Percentiles rank a stretch among this genome's conserved stretches.
These are phyloP conservation scores for Tolypocladium inflatum DNA, from an alignment of 2,329 filamentous ascomycete genomes.

Conservation along the genomic window DNA sequence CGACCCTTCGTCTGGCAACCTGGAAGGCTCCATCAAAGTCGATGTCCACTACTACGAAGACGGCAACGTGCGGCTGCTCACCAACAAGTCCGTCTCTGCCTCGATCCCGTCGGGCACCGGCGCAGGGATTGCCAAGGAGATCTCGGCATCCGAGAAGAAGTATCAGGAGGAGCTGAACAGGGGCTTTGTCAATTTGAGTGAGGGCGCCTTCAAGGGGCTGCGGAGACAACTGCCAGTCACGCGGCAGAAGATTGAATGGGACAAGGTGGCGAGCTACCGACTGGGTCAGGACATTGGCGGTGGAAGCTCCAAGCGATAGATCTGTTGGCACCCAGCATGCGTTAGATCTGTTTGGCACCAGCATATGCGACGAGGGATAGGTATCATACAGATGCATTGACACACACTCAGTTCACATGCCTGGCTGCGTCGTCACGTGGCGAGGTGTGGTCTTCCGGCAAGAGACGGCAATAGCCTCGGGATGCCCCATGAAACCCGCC, in stretches of 20 bases:
- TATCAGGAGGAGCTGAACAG: slow-evolving; percentile 95
- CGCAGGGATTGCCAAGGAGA: slow-evolving; percentile 64
- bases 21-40: slow-evolving; percentile 78
- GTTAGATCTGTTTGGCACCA: slow-evolving; percentile 18
- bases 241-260: slow-evolving; percentile 98
- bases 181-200: slow-evolving; percentile 78
- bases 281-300: slow-evolving; percentile 73
- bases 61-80: slow-evolving; percentile 88
- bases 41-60: slow-evolving; percentile 99
- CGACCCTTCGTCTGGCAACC: slow-evolving; percentile 53
- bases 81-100: slow-evolving; percentile 64
- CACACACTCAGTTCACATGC: not conserved
- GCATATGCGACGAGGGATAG: not conserved
- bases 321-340: not conserved
- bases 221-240: slow-evolving; percentile 91
- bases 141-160: slow-evolving; percentile 73
- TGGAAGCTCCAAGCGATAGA: slow-evolving; percentile 46
- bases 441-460: not conserved
- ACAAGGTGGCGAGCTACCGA: slow-evolving; percentile 90
- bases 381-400: not conserved
- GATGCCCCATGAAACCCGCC: not conserved
- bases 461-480: not conserved
- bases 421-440: not conserved
- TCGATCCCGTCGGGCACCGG: slow-evolving; percentile 54
- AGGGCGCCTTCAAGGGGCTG: slow-evolving; percentile 90